Conservation (phyloP, 768 basidiomycete species). For the Suillus placidus region DNA sequence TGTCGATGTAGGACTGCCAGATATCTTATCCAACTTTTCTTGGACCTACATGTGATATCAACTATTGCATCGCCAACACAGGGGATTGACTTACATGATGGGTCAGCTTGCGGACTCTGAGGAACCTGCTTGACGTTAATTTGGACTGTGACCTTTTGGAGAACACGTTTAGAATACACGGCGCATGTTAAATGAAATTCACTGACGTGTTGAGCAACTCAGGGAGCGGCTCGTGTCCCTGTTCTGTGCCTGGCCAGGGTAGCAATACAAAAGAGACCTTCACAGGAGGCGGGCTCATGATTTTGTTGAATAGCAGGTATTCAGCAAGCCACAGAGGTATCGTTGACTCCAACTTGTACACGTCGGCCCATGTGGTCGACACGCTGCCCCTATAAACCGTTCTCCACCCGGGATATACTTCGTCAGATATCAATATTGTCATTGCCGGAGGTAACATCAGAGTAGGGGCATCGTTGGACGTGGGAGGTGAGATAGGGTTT, state of each 20-base stretch:
- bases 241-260: constrained; percentile 67
- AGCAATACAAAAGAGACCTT: constrained; percentile 92
- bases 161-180: constrained; percentile 11
- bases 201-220: constrained; percentile 87
- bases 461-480: constrained; percentile 71
- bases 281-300: constrained; percentile 50
- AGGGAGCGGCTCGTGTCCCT: constrained; percentile 63
- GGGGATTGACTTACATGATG: constrained; percentile 63
- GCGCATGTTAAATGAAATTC: not conserved
- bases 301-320: constrained; percentile 74
- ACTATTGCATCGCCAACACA: constrained; percentile 3
- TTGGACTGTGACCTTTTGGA: constrained; percentile 71
- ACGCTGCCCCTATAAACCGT: constrained; percentile 78
- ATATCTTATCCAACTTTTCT: constrained; percentile 75
- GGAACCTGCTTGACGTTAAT: constrained; percentile 82
- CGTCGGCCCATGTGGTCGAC: constrained; percentile 55
- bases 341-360: constrained; percentile 63
- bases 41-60: constrained; percentile 58
- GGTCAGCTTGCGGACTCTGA: constrained; percentile 84
- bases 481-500: constrained; percentile 63
- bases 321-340: constrained; percentile 91
- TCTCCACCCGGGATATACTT: constrained; percentile 72
- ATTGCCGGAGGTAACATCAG: constrained; percentile 61
- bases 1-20: constrained; percentile 34
- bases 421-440: constrained; percentile 79